Evolutionary conservation across 495 filamentous ascomycete genomes (phyloP).

Genomic region (Cercophora newfieldiana): DNA sequence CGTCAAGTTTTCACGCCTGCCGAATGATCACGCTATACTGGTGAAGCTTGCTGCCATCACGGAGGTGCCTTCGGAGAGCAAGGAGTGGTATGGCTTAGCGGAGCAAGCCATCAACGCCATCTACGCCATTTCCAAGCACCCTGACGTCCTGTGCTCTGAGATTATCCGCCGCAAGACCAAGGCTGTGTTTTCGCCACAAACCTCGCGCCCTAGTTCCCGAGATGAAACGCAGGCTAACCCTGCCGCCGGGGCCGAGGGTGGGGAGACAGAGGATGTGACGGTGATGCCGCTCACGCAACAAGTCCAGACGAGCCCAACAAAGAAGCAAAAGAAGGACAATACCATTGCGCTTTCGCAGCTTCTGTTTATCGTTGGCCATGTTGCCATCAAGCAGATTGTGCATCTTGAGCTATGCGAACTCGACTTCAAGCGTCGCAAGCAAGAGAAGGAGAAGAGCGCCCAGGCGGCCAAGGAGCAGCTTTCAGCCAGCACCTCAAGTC

Average conservation of each 20-base stretch:
- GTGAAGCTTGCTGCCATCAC: slow-evolving; percentile 76
- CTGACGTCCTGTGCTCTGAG: slow-evolving; percentile 90
- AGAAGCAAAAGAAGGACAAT: slow-evolving; percentile 55
- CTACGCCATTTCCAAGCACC: slow-evolving; percentile 91
- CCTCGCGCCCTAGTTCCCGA: slow-evolving; percentile 44
- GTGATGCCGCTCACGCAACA: slow-evolving; percentile 35
- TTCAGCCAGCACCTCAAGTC: slow-evolving; percentile 33
- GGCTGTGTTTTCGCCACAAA: slow-evolving; percentile 62
- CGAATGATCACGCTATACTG: slow-evolving; percentile 89
- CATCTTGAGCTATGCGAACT: slow-evolving; percentile 96
- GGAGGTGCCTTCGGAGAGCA: slow-evolving; percentile 80
- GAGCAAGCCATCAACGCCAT: slow-evolving; percentile 97
- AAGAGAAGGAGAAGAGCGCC: slow-evolving; percentile 82
- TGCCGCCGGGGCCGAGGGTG: slow-evolving; percentile 27
- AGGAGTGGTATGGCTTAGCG: slow-evolving; percentile 97
- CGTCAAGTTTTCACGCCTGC: slow-evolving; percentile 70
- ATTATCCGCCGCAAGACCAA: slow-evolving; percentile 85
- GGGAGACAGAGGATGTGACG: slow-evolving; percentile 31
- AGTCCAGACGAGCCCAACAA: slow-evolving; percentile 38
- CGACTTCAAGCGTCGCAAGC: slow-evolving; percentile 96
- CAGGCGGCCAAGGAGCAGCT: slow-evolving; percentile 39
- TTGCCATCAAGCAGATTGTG: slow-evolving; percentile 99
- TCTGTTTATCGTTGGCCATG: slow-evolving; percentile 92
- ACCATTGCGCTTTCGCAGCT: slow-evolving; percentile 83
- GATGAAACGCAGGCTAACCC: slow-evolving; percentile 38